phyloP scores from a whole-genome alignment of 148 eudicot species.

The Persicaria maculosa region DNA sequence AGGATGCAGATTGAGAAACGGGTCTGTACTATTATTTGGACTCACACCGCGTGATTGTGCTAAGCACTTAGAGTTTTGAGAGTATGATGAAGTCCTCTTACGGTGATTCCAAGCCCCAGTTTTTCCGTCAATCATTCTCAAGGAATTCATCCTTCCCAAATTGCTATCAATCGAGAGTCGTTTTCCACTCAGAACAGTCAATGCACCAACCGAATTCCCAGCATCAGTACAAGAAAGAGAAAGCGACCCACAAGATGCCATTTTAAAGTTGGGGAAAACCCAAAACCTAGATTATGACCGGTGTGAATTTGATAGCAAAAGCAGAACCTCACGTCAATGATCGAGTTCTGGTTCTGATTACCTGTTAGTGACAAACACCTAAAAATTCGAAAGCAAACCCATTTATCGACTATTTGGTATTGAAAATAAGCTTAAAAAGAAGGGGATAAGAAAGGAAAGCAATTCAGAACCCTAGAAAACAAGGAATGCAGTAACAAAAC shows the following conservation, averaged over 20 bases:
- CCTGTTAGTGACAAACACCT: neutral
- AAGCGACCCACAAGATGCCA: conserved; percentile 51
- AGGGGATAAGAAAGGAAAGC: neutral
- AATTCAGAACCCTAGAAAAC: conserved; percentile 4
- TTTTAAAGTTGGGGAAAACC: conserved; percentile 12
- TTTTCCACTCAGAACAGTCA: conserved; percentile 44
- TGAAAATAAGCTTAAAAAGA: neutral
- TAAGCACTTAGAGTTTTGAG: conserved; percentile 42
- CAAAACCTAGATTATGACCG: neutral
- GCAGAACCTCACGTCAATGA: neutral
- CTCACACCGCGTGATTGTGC: conserved; percentile 48
- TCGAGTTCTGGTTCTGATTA: neutral
- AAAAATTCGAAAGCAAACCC: neutral
- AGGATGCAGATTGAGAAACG: conserved; percentile 76
- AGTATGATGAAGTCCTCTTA: conserved; percentile 26
- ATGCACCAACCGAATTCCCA: conserved; percentile 37
- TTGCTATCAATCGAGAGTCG: conserved; percentile 24
- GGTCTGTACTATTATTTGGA: conserved; percentile 51
- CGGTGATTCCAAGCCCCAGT: conserved; percentile 20
- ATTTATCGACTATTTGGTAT: neutral
- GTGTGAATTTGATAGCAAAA: neutral
- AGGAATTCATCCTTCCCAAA: conserved; percentile 23
- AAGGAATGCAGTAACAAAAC: neutral
- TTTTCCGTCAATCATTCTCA: conserved; percentile 44
- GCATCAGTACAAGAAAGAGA: conserved; percentile 42